Evolutionary conservation across 495 filamentous ascomycete genomes (phyloP).

Genomic region (Podospora comata): DNA sequence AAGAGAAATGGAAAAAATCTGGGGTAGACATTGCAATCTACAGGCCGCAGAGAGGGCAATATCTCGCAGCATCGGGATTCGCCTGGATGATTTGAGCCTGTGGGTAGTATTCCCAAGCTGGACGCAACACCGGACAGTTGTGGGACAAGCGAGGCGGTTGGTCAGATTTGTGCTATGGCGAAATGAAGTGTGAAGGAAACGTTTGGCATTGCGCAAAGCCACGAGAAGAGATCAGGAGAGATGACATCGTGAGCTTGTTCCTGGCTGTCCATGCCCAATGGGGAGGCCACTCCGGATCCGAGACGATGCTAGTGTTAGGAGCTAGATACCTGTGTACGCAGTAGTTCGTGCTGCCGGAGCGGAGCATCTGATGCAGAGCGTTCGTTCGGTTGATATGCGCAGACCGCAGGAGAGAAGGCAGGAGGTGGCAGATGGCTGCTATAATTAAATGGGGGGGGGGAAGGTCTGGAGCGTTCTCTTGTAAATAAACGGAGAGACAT

Average conservation of each 20-base stretch:
- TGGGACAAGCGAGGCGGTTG: slow-evolving; percentile 6
- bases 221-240: not conserved
- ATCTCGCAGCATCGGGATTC: slow-evolving; percentile 10
- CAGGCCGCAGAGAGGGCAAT: slow-evolving; percentile 14
- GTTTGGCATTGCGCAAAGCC: slow-evolving; percentile 5
- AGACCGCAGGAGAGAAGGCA: not conserved
- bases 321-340: not conserved
- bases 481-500: not conserved
- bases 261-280: not conserved
- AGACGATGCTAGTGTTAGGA: not conserved
- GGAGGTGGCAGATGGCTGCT: not conserved
- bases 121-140: not conserved
- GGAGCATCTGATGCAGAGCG: not conserved
- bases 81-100: slow-evolving; percentile 19
- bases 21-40: slow-evolving; percentile 13
- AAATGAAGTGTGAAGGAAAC: slow-evolving; percentile 1
- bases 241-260: too few species aligned
- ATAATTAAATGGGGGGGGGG: not conserved
- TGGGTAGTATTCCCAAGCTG: slow-evolving; percentile 11
- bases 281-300: not conserved
- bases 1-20: not conserved
- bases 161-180: slow-evolving; percentile 8
- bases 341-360: not conserved
- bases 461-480: not conserved
- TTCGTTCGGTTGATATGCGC: not conserved